Evolutionary conservation across 2,329 filamentous ascomycete genomes (phyloP), one percentile per base, ranked within the genome.

Genomic region (Alternaria hordeiaustralica): DNA sequence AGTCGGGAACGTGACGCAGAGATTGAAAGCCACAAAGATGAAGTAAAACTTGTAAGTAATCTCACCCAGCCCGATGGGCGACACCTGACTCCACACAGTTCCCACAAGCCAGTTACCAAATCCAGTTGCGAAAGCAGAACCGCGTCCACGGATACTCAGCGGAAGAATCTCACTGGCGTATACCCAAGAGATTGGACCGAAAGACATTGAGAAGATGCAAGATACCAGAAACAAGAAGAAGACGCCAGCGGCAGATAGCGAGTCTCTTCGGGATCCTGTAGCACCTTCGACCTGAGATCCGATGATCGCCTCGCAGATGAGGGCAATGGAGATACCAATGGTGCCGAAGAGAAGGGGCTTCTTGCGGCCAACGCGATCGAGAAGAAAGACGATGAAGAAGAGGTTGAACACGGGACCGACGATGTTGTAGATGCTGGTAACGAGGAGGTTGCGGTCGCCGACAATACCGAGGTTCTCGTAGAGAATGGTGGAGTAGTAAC

Each of bases 161-260:
- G 89, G 88, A 77, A 79, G 77, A 63, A 91, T 87, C 75, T 91
- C 89, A 15, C 86, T 85, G 74, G 88, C 88, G 75, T 91, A 91
- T 1, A 90, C 83, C 88, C 88, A 90, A 0, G 82, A 84, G 72
- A 79, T 76, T 3, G 77, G 74, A 5, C 75, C 77, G 47, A 78
- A 80, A 0, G 74, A 76, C 23, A 72, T 68, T 11, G 71, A 75
- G 67, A 80, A 80, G 49, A 79, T 77, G 61, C 71, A 75, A 6
- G 78, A 76, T 3, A 81, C 79, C n/a, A 74, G 63, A 74, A 90
- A 91, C n/a, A 91, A 77, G 78, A 91, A 90, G 68, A 88, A 88
- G 18, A 91, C 87, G 12, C 87, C 88, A 1, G 84, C 87, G 43
- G 89, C 87, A 47, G 88, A 88, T 44, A 88, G 76, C 55, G 82